A percentile compares a stretch with the other conserved stretches of the same genome.
phyloP scores from a whole-genome alignment of 2,329 filamentous ascomycete species.

The Alternaria sp. region DNA sequence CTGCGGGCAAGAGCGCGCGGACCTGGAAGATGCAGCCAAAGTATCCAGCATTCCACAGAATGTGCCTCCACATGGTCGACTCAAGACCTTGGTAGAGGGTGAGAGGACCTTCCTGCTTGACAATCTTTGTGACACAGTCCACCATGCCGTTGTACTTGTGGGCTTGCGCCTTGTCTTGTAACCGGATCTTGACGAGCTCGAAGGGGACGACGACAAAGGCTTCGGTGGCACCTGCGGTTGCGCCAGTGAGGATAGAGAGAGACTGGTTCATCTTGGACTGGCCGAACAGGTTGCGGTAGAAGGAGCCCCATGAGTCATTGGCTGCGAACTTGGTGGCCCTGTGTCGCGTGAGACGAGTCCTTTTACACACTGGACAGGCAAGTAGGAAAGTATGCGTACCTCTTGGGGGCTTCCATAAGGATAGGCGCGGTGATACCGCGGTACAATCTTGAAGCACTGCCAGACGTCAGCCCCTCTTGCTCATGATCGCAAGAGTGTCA shows the following conservation, averaged over 20 bases:
- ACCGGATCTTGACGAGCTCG: constrained; percentile 96
- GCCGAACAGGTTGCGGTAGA: constrained; percentile 89
- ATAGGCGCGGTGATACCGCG: constrained; percentile 95
- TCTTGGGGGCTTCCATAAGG: constrained; percentile 96
- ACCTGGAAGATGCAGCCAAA: constrained; percentile 99
- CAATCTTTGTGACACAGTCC: constrained; percentile 81
- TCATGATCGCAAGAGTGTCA: background rate
- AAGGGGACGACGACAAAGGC: constrained; percentile 97
- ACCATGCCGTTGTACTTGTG: constrained; percentile 85
- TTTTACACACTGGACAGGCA: background rate
- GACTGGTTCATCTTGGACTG: constrained; percentile 88
- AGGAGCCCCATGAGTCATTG: constrained; percentile 97
- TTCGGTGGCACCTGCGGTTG: constrained; percentile 93
- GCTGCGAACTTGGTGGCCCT: constrained; percentile 98
- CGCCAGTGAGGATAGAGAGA: constrained; percentile 91
- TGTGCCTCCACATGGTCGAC: constrained; percentile 95
- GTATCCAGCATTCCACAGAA: constrained; percentile 93
- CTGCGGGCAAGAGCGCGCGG: constrained; percentile 79
- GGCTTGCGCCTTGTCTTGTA: constrained; percentile 94
- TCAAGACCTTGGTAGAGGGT: constrained; percentile 97
- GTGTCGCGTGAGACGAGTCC: constrained; percentile 12
- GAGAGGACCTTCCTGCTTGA: constrained; percentile 81
- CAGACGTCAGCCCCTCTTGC: constrained; percentile 21
- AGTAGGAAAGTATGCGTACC: constrained; percentile 42
- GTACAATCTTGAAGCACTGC: constrained; percentile 86